These are phyloP conservation scores for Ilex paraguariensis DNA, from an alignment of 305 asterid genomes.

Conservation along the genomic window DNA sequence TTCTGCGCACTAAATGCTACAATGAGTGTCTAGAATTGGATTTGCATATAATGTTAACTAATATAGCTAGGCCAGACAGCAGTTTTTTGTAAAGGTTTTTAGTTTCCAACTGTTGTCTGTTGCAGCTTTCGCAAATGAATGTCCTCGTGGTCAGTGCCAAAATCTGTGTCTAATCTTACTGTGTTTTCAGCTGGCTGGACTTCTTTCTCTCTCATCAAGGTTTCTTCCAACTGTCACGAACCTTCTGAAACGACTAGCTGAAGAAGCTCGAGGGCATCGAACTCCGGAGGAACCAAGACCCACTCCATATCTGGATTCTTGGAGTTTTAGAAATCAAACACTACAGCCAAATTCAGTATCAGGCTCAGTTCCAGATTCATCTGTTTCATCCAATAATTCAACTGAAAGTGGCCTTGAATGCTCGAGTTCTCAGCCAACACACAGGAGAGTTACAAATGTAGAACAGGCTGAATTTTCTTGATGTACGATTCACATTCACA, in stretches of 20 bases:
- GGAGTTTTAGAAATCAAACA: conserved; percentile 21
- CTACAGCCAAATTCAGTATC: conserved; percentile 12
- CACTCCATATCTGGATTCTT: conserved; percentile 20
- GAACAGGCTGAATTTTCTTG: conserved; percentile 21
- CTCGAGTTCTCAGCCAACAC: conserved; percentile 23
- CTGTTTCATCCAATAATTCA: conserved; percentile 20
- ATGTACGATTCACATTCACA: background rate
- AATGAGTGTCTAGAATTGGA: too few relatives aligned
- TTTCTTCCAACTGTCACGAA: conserved; percentile 40
- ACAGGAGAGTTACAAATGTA: conserved; percentile 16
- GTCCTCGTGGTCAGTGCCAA: background rate
- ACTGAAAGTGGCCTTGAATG: conserved; percentile 24
- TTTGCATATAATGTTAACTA: too few relatives aligned
- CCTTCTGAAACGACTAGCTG: conserved; percentile 33
- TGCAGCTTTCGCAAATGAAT: background rate
- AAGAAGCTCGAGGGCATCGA: conserved; percentile 19
- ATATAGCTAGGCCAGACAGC: too few relatives aligned
- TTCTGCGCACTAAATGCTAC: too few relatives aligned
- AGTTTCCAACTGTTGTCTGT: background rate
- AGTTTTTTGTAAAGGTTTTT: background rate
- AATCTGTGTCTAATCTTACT: background rate
- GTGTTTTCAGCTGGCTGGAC: conserved; percentile 35
- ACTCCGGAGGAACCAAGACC: conserved; percentile 14
- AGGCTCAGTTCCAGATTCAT: conserved; percentile 28
- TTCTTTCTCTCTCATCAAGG: conserved; percentile 37